Evolutionary conservation across 345 rosid genomes (phyloP).

Genomic region (Dimocarpus longan): DNA sequence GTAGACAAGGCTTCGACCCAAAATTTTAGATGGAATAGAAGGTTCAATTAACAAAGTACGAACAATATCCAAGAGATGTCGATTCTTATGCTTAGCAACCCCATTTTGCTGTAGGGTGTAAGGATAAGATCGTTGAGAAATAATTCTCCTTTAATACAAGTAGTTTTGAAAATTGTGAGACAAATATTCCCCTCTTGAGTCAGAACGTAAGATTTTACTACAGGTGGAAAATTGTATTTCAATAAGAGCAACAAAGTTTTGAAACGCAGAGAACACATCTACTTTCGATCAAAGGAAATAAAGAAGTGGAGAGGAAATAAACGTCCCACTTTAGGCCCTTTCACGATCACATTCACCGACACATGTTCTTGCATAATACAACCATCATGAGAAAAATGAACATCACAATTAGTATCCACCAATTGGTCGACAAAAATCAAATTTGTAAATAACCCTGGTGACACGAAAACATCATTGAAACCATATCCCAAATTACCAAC

Average conservation of each 20-base stretch:
- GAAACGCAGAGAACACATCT: neutral
- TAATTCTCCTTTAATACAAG: neutral
- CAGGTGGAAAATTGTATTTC: slow-evolving; percentile 1
- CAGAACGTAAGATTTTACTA: neutral
- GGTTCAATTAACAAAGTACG: neutral
- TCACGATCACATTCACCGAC: neutral
- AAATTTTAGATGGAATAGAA: too few relatives aligned
- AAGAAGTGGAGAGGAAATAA: neutral
- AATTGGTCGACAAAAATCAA: too few relatives aligned
- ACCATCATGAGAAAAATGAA: neutral
- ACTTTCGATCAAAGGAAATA: neutral
- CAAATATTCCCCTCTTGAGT: too few relatives aligned
- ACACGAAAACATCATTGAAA: too few relatives aligned
- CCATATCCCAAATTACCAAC: too few relatives aligned
- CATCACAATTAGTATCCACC: slow-evolving; percentile 9
- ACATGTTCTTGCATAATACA: slow-evolving; percentile 11
- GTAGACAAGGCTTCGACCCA: too few relatives aligned
- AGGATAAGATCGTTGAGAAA: slow-evolving; percentile 2
- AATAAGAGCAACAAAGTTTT: neutral
- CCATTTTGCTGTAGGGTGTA: slow-evolving; percentile 10
- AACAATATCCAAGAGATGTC: slow-evolving; percentile 6
- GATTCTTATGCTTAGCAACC: neutral
- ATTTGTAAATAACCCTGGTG: too few relatives aligned
- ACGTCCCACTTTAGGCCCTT: slow-evolving; percentile 6
- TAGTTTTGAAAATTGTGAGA: slow-evolving; percentile 2